These are phyloP conservation scores for Paralagenidium karlingii DNA, from an alignment of 352 stramenopile genomes.

Conservation along the genomic window DNA sequence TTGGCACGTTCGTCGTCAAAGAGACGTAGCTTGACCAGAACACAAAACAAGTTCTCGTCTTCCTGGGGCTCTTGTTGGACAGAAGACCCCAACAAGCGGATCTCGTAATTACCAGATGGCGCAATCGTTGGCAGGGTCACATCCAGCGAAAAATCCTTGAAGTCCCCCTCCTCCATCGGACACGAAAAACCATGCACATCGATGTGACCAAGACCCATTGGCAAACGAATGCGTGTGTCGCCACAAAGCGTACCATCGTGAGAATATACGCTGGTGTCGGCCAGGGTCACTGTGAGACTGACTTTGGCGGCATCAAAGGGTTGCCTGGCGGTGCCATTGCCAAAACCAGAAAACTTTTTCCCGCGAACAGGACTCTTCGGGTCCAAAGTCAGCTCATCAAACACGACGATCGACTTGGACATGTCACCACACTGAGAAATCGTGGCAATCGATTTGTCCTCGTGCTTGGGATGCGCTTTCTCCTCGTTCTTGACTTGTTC, in stretches of 20 bases:
- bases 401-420: slow-evolving; percentile 40
- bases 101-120: slow-evolving; percentile 69
- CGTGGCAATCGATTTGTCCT: slow-evolving; percentile 55
- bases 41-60: too few relatives aligned
- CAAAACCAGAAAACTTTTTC: slow-evolving; percentile 55
- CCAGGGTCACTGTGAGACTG: slow-evolving; percentile 51
- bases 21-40: too few relatives aligned
- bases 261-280: slow-evolving; percentile 50
- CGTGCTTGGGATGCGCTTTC: too few relatives aligned
- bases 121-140: slow-evolving; percentile 76
- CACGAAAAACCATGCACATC: slow-evolving; percentile 71
- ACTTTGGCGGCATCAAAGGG: slow-evolving; percentile 42
- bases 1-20: too few relatives aligned
- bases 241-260: slow-evolving; percentile 67
- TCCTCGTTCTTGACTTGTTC: too few relatives aligned
- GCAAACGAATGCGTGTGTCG: slow-evolving; percentile 63
- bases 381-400: slow-evolving; percentile 53
- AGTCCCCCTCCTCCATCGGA: slow-evolving; percentile 50
- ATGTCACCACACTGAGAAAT: slow-evolving; percentile 73
- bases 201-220: slow-evolving; percentile 74
- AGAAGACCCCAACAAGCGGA: slow-evolving; percentile 46
- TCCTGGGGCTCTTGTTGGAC: too few relatives aligned
- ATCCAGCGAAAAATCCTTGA: slow-evolving; percentile 55
- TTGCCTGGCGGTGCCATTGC: slow-evolving; percentile 54
- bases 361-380: slow-evolving; percentile 55